Evolutionary conservation across 345 rosid genomes (phyloP).

Genomic region (Hypericum perforatum): DNA sequence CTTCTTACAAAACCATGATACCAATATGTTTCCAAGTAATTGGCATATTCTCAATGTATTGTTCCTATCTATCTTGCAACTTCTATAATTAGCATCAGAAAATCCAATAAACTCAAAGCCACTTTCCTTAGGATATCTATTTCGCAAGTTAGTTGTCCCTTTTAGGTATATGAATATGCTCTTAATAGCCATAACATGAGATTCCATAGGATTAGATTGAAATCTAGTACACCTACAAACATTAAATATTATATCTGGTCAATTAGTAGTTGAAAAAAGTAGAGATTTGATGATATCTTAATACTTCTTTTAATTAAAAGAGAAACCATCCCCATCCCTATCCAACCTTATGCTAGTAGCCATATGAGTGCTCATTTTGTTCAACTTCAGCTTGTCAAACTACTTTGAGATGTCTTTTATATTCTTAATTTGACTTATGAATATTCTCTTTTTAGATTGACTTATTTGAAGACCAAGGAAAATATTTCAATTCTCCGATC

Average conservation of each 20-base stretch:
- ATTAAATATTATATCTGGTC: too few species aligned
- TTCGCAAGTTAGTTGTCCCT: background rate
- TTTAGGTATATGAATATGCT: background rate
- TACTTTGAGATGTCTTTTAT: background rate
- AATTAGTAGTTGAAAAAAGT: too few species aligned
- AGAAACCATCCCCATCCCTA: background rate
- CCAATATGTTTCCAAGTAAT: too few species aligned
- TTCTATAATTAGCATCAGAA: background rate
- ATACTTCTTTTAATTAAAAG: too few species aligned
- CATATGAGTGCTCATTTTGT: background rate
- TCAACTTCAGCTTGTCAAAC: background rate
- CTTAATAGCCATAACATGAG: background rate
- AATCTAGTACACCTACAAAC: background rate
- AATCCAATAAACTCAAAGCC: background rate
- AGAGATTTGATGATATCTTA: background rate
- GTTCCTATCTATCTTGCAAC: too few species aligned
- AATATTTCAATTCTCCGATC: too few species aligned
- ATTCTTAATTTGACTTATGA: background rate
- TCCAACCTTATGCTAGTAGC: background rate
- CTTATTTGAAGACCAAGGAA: background rate
- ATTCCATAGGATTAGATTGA: background rate
- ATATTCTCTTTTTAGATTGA: background rate
- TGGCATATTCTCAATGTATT: too few species aligned
- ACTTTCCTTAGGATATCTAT: background rate
- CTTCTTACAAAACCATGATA: too few species aligned